Evolutionary conservation across 768 basidiomycete species (phyloP), one percentile per base, ranked within the genome.

Genomic region (Ramaria sp.): DNA sequence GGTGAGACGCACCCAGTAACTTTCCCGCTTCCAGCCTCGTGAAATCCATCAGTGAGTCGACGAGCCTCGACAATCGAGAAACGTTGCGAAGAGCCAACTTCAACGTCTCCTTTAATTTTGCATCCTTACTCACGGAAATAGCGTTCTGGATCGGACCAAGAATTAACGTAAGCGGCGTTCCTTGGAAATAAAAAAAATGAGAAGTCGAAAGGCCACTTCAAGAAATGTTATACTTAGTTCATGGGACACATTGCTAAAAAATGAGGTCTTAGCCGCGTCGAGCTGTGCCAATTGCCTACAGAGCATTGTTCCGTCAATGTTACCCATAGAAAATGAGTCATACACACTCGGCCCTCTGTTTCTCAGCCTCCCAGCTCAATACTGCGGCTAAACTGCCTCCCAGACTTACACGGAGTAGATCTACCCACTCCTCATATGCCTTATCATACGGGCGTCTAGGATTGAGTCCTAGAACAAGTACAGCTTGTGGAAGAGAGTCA

Each of bases 31-130:
- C 71, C 10, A 73, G 59, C 13, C 68, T 65, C 22, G 64, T 69
- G 59, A 73, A 72, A 59, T 74, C 72, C 70, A 73, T 70, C 15
- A 74, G 56, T 12, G 69, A 65, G 37, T 70, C 67, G 31, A 74
- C 70, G 7, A 74, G 62, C 12, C 72, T 65, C 4, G 63, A 57
- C 3, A 74, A 58, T 22, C 72, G 60, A 19, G 65, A 63, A 19
- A 69, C 65, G 59, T 72, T 74, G 12, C 71, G 61, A 7, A 56
- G 53, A 1, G 64, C 60, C 27, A 65, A 34, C n/a, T 50, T 51
- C 9, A 68, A 57, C 42, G 59, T 57, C 10, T 59, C 57, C 47
- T 64, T 63, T 27, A 62, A 51, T 38, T 49, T 61, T n/a, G 59
- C 17, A 0, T 67, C 61, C 24, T 51, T 53, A n/a, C 53, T 55